phyloP scores from a whole-genome alignment of 192 early-diverging fungal species.

The Thoreauomyces humboldtii region DNA sequence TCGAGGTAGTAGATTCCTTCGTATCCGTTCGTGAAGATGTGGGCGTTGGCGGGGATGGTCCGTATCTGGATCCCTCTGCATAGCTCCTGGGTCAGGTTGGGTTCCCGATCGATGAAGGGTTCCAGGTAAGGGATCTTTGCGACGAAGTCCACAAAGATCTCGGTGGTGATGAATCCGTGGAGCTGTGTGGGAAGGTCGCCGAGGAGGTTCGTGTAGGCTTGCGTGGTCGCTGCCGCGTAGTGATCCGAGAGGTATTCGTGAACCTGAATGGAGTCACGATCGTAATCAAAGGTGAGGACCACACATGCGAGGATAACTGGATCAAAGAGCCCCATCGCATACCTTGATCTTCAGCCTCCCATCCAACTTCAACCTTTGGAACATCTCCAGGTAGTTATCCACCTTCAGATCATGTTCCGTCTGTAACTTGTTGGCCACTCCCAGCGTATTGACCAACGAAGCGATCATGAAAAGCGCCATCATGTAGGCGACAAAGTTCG shows the following conservation, averaged over 20 bases:
- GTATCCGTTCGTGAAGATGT: conserved; percentile 47
- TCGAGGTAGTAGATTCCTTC: conserved; percentile 53
- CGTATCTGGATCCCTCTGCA: conserved; percentile 44
- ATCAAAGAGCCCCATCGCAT: no score
- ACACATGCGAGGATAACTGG: no score
- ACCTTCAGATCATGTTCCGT: conserved; percentile 44
- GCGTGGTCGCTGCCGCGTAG: conserved; percentile 36
- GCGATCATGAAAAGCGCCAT: conserved; percentile 44
- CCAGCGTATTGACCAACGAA: conserved; percentile 31
- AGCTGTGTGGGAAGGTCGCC: conserved; percentile 39
- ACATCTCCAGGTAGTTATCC: conserved; percentile 55
- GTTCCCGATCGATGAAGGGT: conserved; percentile 46
- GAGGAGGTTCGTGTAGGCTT: conserved; percentile 38
- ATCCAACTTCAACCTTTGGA: conserved; percentile 45
- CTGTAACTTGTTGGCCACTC: conserved; percentile 24
- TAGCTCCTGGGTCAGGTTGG: conserved; percentile 47
- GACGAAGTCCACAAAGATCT: conserved; percentile 50
- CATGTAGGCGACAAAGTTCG: conserved; percentile 41
- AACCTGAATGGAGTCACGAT: no score
- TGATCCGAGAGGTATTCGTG: conserved; percentile 44
- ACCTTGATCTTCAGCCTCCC: conserved; percentile 40
- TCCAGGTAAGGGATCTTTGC: conserved; percentile 46
- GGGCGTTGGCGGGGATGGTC: conserved; percentile 36
- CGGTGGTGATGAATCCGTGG: conserved; percentile 51
- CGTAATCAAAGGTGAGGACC: no score